Conservation (phyloP, 202 grass and related monocot species). For the Schoenoplectus triqueter region DNA sequence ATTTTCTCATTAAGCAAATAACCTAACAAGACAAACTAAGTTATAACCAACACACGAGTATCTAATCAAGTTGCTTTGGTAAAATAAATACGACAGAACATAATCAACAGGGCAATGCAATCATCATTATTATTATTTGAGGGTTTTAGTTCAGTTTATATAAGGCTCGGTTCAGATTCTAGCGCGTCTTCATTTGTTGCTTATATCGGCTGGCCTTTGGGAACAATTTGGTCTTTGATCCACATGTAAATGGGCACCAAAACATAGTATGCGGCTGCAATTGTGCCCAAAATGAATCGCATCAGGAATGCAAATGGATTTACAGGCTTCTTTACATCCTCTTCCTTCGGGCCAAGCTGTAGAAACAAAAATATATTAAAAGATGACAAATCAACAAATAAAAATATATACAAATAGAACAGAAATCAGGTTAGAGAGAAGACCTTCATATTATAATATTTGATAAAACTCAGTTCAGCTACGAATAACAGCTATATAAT, state of each 20-base stretch:
- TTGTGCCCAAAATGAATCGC: slow-evolving; percentile 77
- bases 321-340: slow-evolving; percentile 85
- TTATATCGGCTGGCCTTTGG: slow-evolving; percentile 57
- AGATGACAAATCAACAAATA: slow-evolving; percentile 11
- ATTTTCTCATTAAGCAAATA: background rate
- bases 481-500: background rate
- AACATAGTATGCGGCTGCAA: slow-evolving; percentile 85
- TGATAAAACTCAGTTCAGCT: background rate
- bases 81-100: background rate
- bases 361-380: slow-evolving; percentile 26
- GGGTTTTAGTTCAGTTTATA: background rate
- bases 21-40: slow-evolving; percentile 30
- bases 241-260: slow-evolving; percentile 99
- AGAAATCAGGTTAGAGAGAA: background rate
- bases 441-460: background rate
- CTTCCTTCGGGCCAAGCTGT: slow-evolving; percentile 86
- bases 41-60: slow-evolving; percentile 11
- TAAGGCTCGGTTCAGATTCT: background rate
- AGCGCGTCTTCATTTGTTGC: background rate
- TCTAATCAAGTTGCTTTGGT: slow-evolving; percentile 21
- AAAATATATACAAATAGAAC: background rate
- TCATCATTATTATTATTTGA: slow-evolving; percentile 36
- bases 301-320: slow-evolving; percentile 84
- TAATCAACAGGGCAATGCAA: slow-evolving; percentile 24
- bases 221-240: slow-evolving; percentile 95